A percentile compares a stretch with the other conserved stretches of the same genome.
phyloP scores from a whole-genome alignment of 225 moss, liverwort and hornwort species.

The Straminergon stramineum region DNA sequence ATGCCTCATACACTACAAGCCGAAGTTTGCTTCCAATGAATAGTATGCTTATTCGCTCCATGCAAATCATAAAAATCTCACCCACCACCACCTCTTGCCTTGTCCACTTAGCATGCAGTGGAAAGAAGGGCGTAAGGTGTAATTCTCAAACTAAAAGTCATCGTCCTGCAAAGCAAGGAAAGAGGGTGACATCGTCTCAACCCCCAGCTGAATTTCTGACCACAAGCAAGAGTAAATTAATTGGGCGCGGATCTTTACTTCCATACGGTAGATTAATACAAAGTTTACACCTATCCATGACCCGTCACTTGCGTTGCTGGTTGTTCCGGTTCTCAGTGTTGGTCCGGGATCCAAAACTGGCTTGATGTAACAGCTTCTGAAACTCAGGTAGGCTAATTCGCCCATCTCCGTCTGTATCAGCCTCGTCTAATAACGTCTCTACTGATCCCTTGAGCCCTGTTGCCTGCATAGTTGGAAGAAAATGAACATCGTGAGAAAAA shows the following conservation, averaged over 20 bases:
- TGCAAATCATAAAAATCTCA: conserved; percentile 12
- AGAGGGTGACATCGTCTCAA: neutral
- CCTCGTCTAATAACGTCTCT: conserved; percentile 83
- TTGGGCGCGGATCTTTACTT: neutral
- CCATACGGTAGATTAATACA: neutral
- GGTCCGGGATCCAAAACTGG: conserved; percentile 92
- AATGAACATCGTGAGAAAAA: neutral
- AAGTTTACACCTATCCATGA: conserved; percentile 1
- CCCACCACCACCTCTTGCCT: conserved; percentile 4
- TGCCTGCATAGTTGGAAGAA: conserved; percentile 44
- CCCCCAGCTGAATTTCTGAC: neutral
- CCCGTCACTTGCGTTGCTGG: conserved; percentile 14
- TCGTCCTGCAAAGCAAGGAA: neutral
- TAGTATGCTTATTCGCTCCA: conserved; percentile 9
- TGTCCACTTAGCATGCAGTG: neutral
- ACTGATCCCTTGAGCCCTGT: conserved; percentile 82
- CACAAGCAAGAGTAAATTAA: neutral
- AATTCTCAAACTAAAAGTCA: neutral
- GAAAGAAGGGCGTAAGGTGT: neutral
- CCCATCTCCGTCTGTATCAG: conserved; percentile 85
- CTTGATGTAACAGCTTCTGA: conserved; percentile 79
- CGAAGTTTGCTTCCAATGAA: neutral
- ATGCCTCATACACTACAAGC: conserved; percentile 9
- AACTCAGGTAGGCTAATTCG: conserved; percentile 91
- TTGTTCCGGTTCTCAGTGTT: conserved; percentile 26